Conservation (phyloP, 2,329 filamentous ascomycete genomes). For the Dothideomycetes sp. region DNA sequence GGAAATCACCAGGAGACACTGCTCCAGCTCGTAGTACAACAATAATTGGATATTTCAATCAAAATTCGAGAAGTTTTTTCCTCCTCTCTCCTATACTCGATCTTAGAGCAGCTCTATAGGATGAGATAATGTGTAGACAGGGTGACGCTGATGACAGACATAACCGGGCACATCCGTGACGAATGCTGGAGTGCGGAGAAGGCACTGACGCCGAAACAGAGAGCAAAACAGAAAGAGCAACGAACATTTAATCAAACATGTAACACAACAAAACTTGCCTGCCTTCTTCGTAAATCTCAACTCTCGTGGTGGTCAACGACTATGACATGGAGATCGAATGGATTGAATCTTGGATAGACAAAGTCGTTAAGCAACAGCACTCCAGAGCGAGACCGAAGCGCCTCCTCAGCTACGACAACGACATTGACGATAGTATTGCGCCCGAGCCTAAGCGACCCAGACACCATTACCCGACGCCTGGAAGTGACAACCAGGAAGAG, state of each 20-base stretch:
- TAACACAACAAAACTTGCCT: conserved; percentile 4
- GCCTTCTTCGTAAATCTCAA: conserved; percentile 4
- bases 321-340: conserved; percentile 6
- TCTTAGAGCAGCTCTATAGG: neutral
- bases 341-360: conserved; percentile 4
- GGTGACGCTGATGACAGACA: conserved; percentile 1
- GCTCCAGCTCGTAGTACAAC: no score
- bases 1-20: no score
- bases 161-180: conserved; percentile 5
- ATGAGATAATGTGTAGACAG: neutral
- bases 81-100: neutral
- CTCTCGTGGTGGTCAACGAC: conserved; percentile 2
- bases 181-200: conserved; percentile 5
- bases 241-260: conserved; percentile 5
- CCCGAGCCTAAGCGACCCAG: conserved; percentile 6
- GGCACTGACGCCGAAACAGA: conserved; percentile 5
- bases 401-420: conserved; percentile 3
- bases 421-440: conserved; percentile 5
- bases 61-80: no score
- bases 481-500: conserved; percentile 3
- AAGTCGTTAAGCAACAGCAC: conserved; percentile 6
- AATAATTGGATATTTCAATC: no score
- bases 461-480: conserved; percentile 5
- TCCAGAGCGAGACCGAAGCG: conserved; percentile 4
- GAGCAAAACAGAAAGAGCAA: conserved; percentile 6